Evolutionary conservation across 345 rosid genomes (phyloP).

Genomic region (Linum trigynum): DNA sequence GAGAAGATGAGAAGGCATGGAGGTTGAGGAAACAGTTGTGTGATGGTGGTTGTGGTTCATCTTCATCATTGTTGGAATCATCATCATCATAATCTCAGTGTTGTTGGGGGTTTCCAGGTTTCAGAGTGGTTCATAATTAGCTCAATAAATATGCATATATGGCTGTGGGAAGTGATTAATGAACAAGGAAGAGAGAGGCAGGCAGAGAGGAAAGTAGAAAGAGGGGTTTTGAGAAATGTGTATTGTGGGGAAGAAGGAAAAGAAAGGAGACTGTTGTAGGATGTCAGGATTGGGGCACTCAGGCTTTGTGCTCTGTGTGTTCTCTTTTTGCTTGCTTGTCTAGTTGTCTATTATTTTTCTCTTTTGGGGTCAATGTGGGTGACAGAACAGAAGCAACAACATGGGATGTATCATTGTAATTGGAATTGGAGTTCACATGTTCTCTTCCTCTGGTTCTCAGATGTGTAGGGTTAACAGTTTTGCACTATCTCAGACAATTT

Average conservation of each 20-base stretch:
- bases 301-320: not conserved
- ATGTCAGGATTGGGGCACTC: slow-evolving; percentile 11
- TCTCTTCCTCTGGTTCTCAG: not conserved
- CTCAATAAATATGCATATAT: too few species aligned
- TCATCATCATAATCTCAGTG: slow-evolving; percentile 16
- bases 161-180: too few species aligned
- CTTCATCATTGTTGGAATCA: not conserved
- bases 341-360: too few species aligned
- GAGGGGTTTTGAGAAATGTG: slow-evolving; percentile 8
- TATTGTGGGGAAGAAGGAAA: not conserved
- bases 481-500: too few species aligned
- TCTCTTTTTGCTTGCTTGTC: not conserved
- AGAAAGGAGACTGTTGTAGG: slow-evolving; percentile 3
- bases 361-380: not conserved
- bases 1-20: slow-evolving; percentile 23
- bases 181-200: not conserved
- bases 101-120: not conserved
- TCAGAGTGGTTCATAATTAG: too few species aligned
- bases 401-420: not conserved
- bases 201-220: not conserved
- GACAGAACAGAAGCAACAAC: not conserved
- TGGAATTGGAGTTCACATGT: not conserved
- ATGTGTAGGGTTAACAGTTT: too few species aligned
- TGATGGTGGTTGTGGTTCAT: not conserved
- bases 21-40: not conserved